Percentiles rank a stretch among this genome's conserved stretches.
Evolutionary conservation across 768 basidiomycete species (phyloP).

Genomic region (Phylloporus scabripes): DNA sequence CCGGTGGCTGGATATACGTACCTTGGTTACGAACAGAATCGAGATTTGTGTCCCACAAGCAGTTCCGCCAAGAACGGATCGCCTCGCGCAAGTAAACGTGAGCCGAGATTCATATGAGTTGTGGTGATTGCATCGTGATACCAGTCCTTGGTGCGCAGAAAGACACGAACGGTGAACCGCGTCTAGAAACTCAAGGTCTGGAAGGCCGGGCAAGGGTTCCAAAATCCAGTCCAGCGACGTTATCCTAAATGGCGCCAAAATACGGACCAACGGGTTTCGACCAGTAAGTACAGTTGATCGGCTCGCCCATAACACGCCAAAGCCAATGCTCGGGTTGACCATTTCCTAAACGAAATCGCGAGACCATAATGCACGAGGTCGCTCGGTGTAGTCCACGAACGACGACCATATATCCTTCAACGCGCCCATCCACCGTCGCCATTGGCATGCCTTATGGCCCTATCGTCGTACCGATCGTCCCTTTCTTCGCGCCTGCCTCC

Average conservation of each 20-base stretch:
- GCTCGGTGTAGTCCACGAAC: slow-evolving; percentile 32
- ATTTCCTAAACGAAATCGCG: slow-evolving; percentile 49
- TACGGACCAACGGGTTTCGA: slow-evolving; percentile 35
- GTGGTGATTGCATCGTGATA: slow-evolving; percentile 3
- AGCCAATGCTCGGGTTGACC: slow-evolving; percentile 35
- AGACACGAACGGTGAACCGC: slow-evolving; percentile 4
- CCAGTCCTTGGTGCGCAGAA: slow-evolving; percentile 13
- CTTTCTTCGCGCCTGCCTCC: slow-evolving; percentile 80
- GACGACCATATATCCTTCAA: slow-evolving; percentile 43
- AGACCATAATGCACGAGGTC: slow-evolving; percentile 32
- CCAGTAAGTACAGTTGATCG: slow-evolving; percentile 37
- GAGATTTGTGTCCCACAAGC: not conserved
- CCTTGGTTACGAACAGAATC: slow-evolving; percentile 13
- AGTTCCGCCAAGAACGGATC: slow-evolving; percentile 1
- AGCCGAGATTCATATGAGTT: not conserved
- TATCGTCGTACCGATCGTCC: slow-evolving; percentile 76
- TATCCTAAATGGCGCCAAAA: slow-evolving; percentile 30
- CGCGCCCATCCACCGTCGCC: slow-evolving; percentile 76
- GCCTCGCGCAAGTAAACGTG: slow-evolving; percentile 5
- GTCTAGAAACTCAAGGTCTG: slow-evolving; percentile 18
- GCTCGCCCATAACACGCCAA: slow-evolving; percentile 35
- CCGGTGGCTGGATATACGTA: slow-evolving; percentile 5
- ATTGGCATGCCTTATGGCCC: slow-evolving; percentile 66
- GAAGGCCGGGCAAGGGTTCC: slow-evolving; percentile 10
- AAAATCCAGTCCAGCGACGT: slow-evolving; percentile 27